Percentiles rank a stretch among this genome's conserved stretches.
Evolutionary conservation across 164 flowering plant species (phyloP).

Genomic region (Pachysandra terminalis): DNA sequence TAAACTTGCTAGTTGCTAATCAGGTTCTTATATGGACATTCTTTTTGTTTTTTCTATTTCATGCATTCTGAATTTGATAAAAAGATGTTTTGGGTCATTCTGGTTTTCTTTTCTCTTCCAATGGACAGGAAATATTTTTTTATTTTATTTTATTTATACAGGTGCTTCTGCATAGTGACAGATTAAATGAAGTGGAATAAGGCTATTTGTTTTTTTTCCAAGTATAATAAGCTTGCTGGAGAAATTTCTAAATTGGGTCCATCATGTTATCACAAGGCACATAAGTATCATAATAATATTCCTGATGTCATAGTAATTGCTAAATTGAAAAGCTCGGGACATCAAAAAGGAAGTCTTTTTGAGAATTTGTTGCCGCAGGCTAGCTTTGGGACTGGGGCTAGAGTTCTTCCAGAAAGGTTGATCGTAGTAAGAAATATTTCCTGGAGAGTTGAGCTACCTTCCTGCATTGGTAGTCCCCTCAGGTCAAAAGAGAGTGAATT

Average conservation of each 20-base stretch:
- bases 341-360: conserved; percentile 2
- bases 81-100: not conserved
- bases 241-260: conserved; percentile 6
- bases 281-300: not conserved
- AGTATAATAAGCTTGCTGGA: not conserved
- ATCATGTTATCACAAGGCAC: not conserved
- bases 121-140: not conserved
- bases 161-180: not conserved
- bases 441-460: conserved; percentile 2
- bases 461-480: conserved; percentile 8
- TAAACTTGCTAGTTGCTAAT: not conserved
- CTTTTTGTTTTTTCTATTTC: not conserved
- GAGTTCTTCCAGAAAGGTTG: conserved; percentile 3
- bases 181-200: conserved; percentile 23
- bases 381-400: not conserved
- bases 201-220: conserved; percentile 4
- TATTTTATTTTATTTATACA: conserved; percentile 1
- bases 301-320: not conserved
- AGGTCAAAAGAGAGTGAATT: conserved; percentile 9
- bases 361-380: not conserved
- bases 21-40: not conserved
- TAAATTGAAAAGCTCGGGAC: not conserved
- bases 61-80: not conserved
- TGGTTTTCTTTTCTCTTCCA: not conserved
- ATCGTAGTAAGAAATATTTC: not conserved